These are phyloP conservation scores for Diaporthe capsici DNA, from an alignment of 2,329 filamentous ascomycete genomes.

Conservation along the genomic window DNA sequence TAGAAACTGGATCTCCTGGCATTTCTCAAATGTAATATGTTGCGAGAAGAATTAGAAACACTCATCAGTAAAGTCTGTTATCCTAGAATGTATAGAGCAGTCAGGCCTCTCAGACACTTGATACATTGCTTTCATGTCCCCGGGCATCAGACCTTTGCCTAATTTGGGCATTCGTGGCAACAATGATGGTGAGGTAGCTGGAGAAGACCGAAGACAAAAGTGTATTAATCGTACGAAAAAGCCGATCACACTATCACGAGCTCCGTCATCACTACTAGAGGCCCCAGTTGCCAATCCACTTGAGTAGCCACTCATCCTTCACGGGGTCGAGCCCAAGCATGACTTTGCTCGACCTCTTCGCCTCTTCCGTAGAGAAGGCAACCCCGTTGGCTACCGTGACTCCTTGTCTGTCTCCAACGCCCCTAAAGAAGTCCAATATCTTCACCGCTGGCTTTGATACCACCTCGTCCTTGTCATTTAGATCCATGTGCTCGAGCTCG, in stretches of 20 bases:
- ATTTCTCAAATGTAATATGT: not conserved
- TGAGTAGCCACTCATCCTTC: constrained; percentile 30
- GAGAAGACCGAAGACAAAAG: no score
- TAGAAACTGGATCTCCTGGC: no score
- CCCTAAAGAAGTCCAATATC: constrained; percentile 31
- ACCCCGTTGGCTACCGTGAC: constrained; percentile 15
- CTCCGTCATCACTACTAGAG: not conserved
- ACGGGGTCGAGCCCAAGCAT: not conserved
- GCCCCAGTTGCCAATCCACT: constrained; percentile 28
- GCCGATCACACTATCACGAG: no score
- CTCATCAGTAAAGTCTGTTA: not conserved
- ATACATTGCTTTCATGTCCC: no score
- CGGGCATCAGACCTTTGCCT: no score
- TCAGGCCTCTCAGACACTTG: no score
- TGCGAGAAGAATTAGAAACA: not conserved
- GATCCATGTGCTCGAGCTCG: not conserved
- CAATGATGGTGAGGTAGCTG: rapidly evolving
- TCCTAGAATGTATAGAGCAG: not conserved
- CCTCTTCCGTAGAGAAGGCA: constrained; percentile 9
- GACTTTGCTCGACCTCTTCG: not conserved
- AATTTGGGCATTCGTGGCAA: no score
- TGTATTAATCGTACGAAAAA: no score
- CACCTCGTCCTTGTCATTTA: not conserved
- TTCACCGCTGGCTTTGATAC: constrained; percentile 28
- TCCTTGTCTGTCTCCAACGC: constrained; percentile 6